Evolutionary conservation across 2,329 filamentous ascomycete genomes (phyloP), one percentile per base, ranked within the genome.

Genomic region (Capronia epimyces): DNA sequence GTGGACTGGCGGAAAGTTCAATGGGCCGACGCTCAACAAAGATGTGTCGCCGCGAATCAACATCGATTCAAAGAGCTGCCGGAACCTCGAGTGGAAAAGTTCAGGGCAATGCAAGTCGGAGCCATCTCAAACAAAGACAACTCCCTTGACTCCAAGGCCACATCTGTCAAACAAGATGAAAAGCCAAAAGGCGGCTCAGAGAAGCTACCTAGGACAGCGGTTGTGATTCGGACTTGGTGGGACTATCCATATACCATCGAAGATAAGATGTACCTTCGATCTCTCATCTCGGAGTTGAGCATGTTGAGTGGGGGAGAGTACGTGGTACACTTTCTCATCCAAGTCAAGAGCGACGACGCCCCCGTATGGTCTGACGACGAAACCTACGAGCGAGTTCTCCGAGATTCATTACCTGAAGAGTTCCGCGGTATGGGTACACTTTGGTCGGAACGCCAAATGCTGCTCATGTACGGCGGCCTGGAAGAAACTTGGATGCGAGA

Each of bases 391-490:
- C 75, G 78, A 13, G 79, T 91, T 75, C 43, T 96, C 84, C 72
- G 75, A 78, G 65, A 77, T 75, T 64, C 84, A 76, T 50, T 84
- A 86, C 65, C 93, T 0, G 77, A 82, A 58, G 93, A 98, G 64
- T 96, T 98, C 70, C 84, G 80, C 59, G 87, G 87, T 41, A 83
- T 98, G 65, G 87, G 87, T 16, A 95, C 87, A 0, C 77, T 97
- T 5, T 98, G 93, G 93, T 93, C 88, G 0, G 89, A 95, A 68
- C 84, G 86, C 20, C 89, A 96, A 69, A 96, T 97, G 89, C 77
- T 85, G 46, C 80, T 89, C 51, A 78, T 95, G 61, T 98, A 97
- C 69, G 86, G 93, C 46, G 88, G 86, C 43, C 83, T 95, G 21
- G 84, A 88, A 63, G 88, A 94, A 56, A 81, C 86, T 40, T 89